Base-by-base conservation (phyloP, 164 flowering plant genomes). In the Amborella trichopoda region DNA sequence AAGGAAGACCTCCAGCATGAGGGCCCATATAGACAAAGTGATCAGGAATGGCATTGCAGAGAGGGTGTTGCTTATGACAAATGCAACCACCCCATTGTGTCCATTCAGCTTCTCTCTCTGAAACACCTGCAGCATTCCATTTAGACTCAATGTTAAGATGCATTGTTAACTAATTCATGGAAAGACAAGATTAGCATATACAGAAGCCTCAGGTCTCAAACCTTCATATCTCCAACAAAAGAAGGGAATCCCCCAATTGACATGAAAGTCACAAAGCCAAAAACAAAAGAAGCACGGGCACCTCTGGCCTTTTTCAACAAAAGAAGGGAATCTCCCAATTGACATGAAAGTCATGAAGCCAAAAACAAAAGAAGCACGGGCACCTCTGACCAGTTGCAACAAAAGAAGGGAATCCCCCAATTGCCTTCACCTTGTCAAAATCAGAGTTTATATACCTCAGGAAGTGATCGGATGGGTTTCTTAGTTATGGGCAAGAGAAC, bases 291-390 rank as follows among this genome's bases (percentile, higher is more conserved):
- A 23, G 91, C 89, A 32, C 95, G 83, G 1, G 95, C 75, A 10
- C 95, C 97, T 53, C 97, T 83, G 26, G 97, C 97, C 97, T 87
- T 30, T n/a, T 37, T 89, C 97, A 20, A 85, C 95, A 49, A 90
- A 90, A 0, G 95, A 90, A 36, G 97, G 95, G 56, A 90, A 90
- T 3, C 97, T 95, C 39, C 97, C 97, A 54, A 90, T 90, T 0
- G 97, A 81, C 97, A 90, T 90, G 73, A 90, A 90, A 8, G 97
- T 90, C 34, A 90, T 91, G 28, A 85, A 90, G 2, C 95, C 95
- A 56, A 85, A 81, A 26, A 90, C 89, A 50, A 90, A 90, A 10
- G 95, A 77, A 23, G 91, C 89, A 32, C 95, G 83, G 1, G 95
- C 75, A 10, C 95, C 97, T 53, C 97, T 83, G 26, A 95, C 97